These are phyloP conservation scores for Xylariaceae sp. DNA, from an alignment of 2,329 filamentous ascomycete genomes.

Conservation along the genomic window DNA sequence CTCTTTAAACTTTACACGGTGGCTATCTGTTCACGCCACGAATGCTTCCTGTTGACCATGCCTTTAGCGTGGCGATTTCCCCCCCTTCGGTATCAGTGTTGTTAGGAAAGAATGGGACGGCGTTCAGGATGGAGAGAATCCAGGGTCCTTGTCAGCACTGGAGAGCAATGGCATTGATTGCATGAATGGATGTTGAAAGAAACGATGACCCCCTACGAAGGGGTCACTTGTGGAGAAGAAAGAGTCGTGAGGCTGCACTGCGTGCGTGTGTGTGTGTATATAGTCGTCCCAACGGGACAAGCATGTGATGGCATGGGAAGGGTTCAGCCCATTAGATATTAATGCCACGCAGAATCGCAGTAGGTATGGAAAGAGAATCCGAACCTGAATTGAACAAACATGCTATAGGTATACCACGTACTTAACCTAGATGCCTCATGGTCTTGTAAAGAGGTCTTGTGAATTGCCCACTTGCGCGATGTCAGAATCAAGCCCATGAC, in stretches of 20 bases:
- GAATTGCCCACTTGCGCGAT: no score
- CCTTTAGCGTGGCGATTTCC: slow-evolving; percentile 1
- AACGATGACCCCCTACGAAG: slow-evolving; percentile 1
- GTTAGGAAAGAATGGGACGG: slow-evolving; percentile 13
- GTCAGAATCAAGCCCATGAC: no score
- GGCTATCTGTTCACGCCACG: slow-evolving; percentile 4
- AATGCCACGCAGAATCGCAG: slow-evolving; percentile 14
- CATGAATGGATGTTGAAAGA: slow-evolving; percentile 11
- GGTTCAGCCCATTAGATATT: slow-evolving; percentile 12
- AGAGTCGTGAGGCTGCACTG: not conserved
- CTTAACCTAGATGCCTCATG: no score
- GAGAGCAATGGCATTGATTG: slow-evolving; percentile 12
- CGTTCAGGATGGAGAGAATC: slow-evolving; percentile 17
- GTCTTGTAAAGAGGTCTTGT: no score
- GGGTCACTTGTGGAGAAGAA: slow-evolving; percentile 4
- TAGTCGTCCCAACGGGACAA: slow-evolving; percentile 6
- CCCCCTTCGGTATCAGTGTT: slow-evolving; percentile 4
- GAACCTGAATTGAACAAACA: slow-evolving; percentile 5
- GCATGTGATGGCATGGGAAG: slow-evolving; percentile 3
- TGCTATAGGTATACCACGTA: no score
- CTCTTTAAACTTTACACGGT: slow-evolving; percentile 7
- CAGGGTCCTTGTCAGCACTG: slow-evolving; percentile 5
- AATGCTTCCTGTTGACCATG: not conserved
- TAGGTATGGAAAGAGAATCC: slow-evolving; percentile 1
- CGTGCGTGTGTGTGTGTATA: slow-evolving; percentile 20